Evolutionary conservation across 371 early-diverging fungal species (phyloP).

Genomic region (Batrachochytrium dendrobatidis): DNA sequence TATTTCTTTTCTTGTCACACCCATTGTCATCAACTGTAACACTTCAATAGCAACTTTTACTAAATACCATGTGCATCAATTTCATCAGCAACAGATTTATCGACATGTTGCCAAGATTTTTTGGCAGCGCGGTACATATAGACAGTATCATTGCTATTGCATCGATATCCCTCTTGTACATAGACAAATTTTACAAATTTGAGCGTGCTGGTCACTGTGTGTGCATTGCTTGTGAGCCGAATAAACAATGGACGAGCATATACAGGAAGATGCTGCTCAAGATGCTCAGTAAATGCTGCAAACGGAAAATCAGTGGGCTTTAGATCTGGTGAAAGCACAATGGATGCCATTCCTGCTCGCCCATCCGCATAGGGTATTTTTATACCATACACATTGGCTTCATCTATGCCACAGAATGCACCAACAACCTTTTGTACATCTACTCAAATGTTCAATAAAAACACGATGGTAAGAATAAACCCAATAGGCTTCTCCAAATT

Average conservation of each 20-base stretch:
- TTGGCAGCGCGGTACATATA: neutral
- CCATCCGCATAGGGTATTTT: slow-evolving; percentile 44
- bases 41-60: too few relatives aligned
- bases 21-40: too few relatives aligned
- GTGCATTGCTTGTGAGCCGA: slow-evolving; percentile 20
- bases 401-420: slow-evolving; percentile 47
- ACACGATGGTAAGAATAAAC: neutral
- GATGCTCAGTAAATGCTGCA: slow-evolving; percentile 22
- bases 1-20: too few relatives aligned
- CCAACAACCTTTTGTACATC: slow-evolving; percentile 55
- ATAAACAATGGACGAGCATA: slow-evolving; percentile 59
- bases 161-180: neutral
- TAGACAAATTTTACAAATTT: slow-evolving; percentile 1
- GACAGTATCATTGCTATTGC: neutral
- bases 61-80: too few relatives aligned
- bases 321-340: slow-evolving; percentile 17
- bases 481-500: neutral
- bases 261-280: slow-evolving; percentile 44
- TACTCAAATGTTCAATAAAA: too few relatives aligned
- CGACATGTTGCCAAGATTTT: neutral
- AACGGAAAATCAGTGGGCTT: slow-evolving; percentile 21
- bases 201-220: slow-evolving; percentile 1
- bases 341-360: slow-evolving; percentile 69
- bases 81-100: neutral
- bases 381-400: slow-evolving; percentile 50